These are phyloP conservation scores for Hamiltosporidium tvaerminnensis DNA, from an alignment of 371 early-diverging fungal species.

Conservation along the genomic window DNA sequence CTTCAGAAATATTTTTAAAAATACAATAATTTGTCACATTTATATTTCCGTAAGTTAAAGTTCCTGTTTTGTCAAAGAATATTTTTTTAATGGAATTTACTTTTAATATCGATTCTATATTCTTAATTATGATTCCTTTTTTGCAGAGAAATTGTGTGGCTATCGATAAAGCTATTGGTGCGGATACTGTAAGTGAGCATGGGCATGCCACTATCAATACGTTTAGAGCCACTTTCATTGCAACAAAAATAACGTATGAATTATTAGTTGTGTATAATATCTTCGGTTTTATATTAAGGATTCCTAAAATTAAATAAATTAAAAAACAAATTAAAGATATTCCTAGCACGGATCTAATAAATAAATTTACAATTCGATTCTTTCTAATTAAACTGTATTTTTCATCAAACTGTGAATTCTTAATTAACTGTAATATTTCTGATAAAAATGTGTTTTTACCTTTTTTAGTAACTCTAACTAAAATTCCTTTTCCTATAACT, in stretches of 20 bases:
- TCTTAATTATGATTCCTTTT: neutral
- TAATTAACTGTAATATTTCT: neutral
- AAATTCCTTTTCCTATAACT: neutral
- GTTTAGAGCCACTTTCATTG: neutral
- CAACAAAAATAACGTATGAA: neutral
- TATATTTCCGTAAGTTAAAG: neutral
- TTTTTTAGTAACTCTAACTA: neutral
- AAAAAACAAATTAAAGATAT: neutral
- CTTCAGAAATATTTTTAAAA: neutral
- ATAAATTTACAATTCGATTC: neutral
- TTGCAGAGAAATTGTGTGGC: neutral
- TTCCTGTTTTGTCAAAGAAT: constrained; percentile 2
- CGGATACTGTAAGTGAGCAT: neutral
- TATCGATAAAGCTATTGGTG: neutral
- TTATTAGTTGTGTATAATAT: neutral
- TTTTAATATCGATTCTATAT: neutral
- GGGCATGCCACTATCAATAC: neutral
- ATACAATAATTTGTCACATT: neutral
- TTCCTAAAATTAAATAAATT: too few relatives aligned
- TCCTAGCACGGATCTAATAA: neutral
- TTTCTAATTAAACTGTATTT: neutral
- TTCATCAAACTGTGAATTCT: neutral
- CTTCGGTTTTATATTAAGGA: neutral
- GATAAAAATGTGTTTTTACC: neutral
- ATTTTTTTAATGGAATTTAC: neutral